Base-by-base conservation (phyloP, 1,284 basidiomycete genomes). In the Heliocybe sulcata region DNA sequence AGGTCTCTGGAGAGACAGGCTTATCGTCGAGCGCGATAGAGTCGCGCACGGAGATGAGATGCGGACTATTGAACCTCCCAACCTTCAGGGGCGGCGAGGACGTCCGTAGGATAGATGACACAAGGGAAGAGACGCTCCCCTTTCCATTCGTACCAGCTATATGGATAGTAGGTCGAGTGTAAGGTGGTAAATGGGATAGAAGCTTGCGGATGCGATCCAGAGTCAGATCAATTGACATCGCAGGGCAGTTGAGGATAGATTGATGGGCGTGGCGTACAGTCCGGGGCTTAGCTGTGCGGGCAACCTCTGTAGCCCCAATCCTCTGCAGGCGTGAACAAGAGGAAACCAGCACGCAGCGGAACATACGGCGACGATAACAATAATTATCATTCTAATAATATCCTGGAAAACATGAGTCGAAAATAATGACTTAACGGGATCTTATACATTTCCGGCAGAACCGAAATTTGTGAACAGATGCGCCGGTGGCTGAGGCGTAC, bases 101-200 rank as follows among this genome's bases (percentile, higher is more conserved):
- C 10, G 75, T 67, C 1, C 66, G 66, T 14, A 98, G 72, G 59
- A 94, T 86, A 19, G 89, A 90, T 2, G 92, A 83, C 12, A 98
- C 72, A 53, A 95, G 76, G 1, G 89, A 87, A 8, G 92, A 87
- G 10, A 95, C 92, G 57, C 90, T 94, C 26, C 97, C 97, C 70
- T 99, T 99, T 27, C 96, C 96, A 70, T 99, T 99, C 0, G 97
- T 99, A 0, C 97, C 96, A 2, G 94, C 87, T 53, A 99, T 81
- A 66, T 99, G 97, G 35, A 94, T 79, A 1, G 95, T 92, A 0
- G 94, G 95, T 1, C 92, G 82, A 0, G 74, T 81, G 63, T 89
- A 85, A 0, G 78, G 73, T 0, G 84, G 85, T 1, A 98, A 76
- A 54, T 77, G 67, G 3, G 66, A 58, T 52, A 88, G 77, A 1